Evolutionary conservation across 176 grass and related monocot species (phyloP).

Genomic region (Musa itinerans): DNA sequence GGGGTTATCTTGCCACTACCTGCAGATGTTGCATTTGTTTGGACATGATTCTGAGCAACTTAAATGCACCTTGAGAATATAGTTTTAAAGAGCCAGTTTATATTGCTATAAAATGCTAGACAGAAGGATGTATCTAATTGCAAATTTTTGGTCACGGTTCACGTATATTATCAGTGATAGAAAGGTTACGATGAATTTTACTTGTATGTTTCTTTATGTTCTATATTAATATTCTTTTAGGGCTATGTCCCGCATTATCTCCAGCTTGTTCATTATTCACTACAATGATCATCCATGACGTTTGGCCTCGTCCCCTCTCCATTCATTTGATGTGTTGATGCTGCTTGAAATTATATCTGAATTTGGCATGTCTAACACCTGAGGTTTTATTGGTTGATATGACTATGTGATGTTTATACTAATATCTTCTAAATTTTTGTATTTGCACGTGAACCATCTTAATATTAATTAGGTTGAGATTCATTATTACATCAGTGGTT

Average conservation of each 20-base stretch:
- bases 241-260: neutral
- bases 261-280: no score
- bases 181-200: neutral
- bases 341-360: neutral
- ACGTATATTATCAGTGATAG: neutral
- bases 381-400: neutral
- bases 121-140: neutral
- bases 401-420: neutral
- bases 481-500: neutral
- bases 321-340: neutral
- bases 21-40: neutral
- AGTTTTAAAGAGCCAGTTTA: neutral
- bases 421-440: neutral
- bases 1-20: neutral
- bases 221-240: neutral
- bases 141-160: neutral
- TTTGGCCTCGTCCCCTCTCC: neutral
- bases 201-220: neutral
- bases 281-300: neutral
- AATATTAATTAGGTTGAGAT: neutral
- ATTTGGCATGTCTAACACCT: neutral
- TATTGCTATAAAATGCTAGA: neutral
- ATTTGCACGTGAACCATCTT: neutral
- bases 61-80: neutral
- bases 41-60: neutral